Conservation (phyloP, 1,284 basidiomycete species). For the Puccinia hordei region DNA sequence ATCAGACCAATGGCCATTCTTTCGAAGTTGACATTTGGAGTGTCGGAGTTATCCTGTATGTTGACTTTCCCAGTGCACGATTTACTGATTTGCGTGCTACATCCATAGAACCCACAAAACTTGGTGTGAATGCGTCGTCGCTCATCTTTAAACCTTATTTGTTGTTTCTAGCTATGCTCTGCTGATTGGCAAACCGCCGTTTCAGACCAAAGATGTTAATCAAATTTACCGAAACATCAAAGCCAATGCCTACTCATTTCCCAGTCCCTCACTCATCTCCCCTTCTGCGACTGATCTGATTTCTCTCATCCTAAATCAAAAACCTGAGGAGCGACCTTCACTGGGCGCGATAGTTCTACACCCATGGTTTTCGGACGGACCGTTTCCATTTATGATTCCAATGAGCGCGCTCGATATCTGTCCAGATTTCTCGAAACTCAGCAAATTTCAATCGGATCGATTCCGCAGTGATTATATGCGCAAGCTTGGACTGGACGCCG, state of each 20-base stretch:
- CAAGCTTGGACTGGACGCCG: conserved; percentile 66
- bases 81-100: neutral
- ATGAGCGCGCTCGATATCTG: conserved; percentile 71
- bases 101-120: neutral
- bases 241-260: conserved; percentile 92
- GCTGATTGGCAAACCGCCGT: conserved; percentile 88
- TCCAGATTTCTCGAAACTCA: conserved; percentile 75
- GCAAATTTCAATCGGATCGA: conserved; percentile 68
- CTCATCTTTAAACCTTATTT: conserved; percentile 9
- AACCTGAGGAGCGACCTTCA: conserved; percentile 70
- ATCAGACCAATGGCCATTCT: conserved; percentile 91
- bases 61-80: neutral
- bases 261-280: conserved; percentile 73
- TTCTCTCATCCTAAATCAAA: conserved; percentile 77
- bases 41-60: conserved; percentile 83
- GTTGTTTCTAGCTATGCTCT: conserved; percentile 73
- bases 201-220: conserved; percentile 97
- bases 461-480: conserved; percentile 70
- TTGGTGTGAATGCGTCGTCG: neutral
- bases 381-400: conserved; percentile 79
- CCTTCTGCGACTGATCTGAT: conserved; percentile 76
- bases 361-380: conserved; percentile 78
- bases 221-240: conserved; percentile 93
- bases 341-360: conserved; percentile 83
- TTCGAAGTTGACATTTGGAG: conserved; percentile 99